Conservation (phyloP, 768 basidiomycete genomes). For the Calvatia gigantea region DNA sequence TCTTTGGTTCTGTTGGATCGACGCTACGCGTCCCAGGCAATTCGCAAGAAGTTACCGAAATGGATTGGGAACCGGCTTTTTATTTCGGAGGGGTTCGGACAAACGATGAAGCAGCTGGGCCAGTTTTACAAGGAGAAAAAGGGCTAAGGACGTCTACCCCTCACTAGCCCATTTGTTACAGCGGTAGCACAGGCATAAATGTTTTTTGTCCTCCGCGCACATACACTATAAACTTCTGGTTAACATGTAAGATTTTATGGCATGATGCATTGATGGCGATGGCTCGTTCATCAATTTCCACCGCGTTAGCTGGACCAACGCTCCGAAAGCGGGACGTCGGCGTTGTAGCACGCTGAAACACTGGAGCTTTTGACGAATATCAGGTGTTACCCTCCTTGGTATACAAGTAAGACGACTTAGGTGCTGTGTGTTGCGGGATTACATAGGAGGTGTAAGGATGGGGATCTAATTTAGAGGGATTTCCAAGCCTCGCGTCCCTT, state of each 20-base stretch:
- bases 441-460: background rate
- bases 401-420: too few relatives aligned
- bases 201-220: too few relatives aligned
- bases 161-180: too few relatives aligned
- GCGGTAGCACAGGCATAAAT: too few relatives aligned
- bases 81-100: conserved; percentile 65
- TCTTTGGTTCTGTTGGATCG: conserved; percentile 83
- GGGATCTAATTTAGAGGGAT: conserved; percentile 11
- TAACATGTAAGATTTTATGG: too few relatives aligned
- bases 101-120: conserved; percentile 63
- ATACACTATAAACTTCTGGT: too few relatives aligned
- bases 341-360: too few relatives aligned
- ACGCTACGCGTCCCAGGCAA: conserved; percentile 68
- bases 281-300: background rate
- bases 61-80: conserved; percentile 77
- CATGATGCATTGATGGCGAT: too few relatives aligned
- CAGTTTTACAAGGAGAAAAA: conserved; percentile 65
- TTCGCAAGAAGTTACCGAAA: conserved; percentile 78
- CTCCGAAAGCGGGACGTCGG: too few relatives aligned
- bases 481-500: conserved; percentile 16
- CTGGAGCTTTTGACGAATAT: too few relatives aligned
- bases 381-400: background rate
- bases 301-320: too few relatives aligned
- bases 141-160: background rate
- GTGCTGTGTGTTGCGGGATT: background rate